These are phyloP conservation scores for Pyrus communis DNA, from an alignment of 306 rosid genomes.

Conservation along the genomic window DNA sequence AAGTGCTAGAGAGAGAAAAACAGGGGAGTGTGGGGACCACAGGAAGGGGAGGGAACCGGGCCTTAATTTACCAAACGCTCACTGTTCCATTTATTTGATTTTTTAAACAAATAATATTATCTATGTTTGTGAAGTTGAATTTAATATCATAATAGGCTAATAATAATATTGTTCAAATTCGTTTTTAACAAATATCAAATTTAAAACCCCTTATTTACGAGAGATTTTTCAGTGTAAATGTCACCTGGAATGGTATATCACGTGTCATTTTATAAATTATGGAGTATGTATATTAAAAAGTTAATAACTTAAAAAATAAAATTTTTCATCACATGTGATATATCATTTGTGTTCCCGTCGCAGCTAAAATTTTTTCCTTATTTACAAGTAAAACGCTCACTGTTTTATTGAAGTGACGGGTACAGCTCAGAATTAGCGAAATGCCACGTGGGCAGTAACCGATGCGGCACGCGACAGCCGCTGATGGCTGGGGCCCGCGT, in stretches of 20 bases:
- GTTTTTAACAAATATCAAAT: accelerated
- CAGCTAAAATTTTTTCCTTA: too few relatives aligned
- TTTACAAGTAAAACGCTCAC: neutral
- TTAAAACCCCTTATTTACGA: accelerated
- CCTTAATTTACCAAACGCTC: conserved; percentile 9
- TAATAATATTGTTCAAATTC: accelerated
- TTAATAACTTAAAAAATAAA: too few relatives aligned
- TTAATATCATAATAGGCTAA: accelerated
- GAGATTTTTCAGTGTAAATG: too few relatives aligned
- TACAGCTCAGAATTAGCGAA: conserved; percentile 34
- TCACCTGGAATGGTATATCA: too few relatives aligned
- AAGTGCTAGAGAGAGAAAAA: neutral
- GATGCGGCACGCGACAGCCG: conserved; percentile 92
- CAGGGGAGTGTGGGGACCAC: conserved; percentile 29
- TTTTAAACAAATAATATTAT: too few relatives aligned
- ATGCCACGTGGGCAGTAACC: conserved; percentile 56
- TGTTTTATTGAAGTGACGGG: neutral
- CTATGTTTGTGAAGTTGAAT: accelerated
- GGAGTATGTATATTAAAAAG: accelerated
- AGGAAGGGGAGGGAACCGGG: neutral
- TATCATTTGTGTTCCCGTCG: too few relatives aligned
- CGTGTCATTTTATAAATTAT: too few relatives aligned
- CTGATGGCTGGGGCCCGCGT: conserved; percentile 45
- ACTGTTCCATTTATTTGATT: too few relatives aligned
- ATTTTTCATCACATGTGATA: too few relatives aligned